Evolutionary conservation across 225 moss, liverwort and hornwort species (phyloP).

Genomic region (Anthoceros angustus): DNA sequence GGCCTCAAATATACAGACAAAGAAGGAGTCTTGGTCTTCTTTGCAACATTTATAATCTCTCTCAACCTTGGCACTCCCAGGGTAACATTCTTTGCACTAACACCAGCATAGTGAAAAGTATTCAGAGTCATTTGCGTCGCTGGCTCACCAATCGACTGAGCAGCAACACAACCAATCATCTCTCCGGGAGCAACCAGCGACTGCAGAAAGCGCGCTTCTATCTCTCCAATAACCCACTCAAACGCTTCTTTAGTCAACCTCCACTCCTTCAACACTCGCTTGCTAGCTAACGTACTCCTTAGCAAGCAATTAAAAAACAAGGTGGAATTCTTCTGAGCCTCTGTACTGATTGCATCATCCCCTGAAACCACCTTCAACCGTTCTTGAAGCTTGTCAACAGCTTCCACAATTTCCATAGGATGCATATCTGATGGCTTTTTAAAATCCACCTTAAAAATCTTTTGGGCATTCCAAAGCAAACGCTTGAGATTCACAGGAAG

Average conservation of each 20-base stretch:
- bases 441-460: conserved; percentile 89
- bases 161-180: conserved; percentile 99
- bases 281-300: conserved; percentile 86
- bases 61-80: conserved; percentile 86
- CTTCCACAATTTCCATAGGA: conserved; percentile 99
- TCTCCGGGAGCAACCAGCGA: conserved; percentile 98
- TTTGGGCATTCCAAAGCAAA: conserved; percentile 95
- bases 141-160: conserved; percentile 94
- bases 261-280: conserved; percentile 92
- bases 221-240: conserved; percentile 97
- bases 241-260: conserved; percentile 91
- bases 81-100: conserved; percentile 95
- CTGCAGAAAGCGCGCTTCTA: conserved; percentile 85
- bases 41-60: conserved; percentile 93
- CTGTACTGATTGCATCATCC: conserved; percentile 92
- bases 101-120: conserved; percentile 51
- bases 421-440: conserved; percentile 95
- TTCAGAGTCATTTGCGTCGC: conserved; percentile 93
- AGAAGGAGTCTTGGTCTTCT: conserved; percentile 95
- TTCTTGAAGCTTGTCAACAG: conserved; percentile 95
- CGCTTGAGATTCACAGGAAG: conserved; percentile 92
- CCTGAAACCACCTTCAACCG: conserved; percentile 89
- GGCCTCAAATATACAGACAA: conserved; percentile 70
- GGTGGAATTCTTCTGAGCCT: conserved; percentile 95
- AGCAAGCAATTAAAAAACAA: conserved; percentile 89